phyloP scores from a whole-genome alignment of 345 rosid genomes.

The Citrus unshiu region DNA sequence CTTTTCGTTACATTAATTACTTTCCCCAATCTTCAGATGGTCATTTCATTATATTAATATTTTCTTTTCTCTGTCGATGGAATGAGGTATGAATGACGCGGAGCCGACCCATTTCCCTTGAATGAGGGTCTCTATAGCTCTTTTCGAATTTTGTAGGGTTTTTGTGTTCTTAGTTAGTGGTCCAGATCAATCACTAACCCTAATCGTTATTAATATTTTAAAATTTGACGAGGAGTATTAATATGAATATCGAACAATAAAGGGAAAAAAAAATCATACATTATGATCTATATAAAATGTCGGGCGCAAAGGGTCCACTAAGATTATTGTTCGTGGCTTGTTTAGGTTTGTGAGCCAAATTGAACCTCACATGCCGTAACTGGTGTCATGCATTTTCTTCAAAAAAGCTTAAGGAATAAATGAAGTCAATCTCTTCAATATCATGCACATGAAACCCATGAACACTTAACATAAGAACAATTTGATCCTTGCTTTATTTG shows the following conservation, averaged over 20 bases:
- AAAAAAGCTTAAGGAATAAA: neutral
- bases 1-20: conserved; percentile 5
- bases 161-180: conserved; percentile 24
- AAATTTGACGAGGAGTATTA: neutral
- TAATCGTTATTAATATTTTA: conserved; percentile 12
- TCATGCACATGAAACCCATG: conserved; percentile 26
- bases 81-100: conserved; percentile 37
- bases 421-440: conserved; percentile 3
- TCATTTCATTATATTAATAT: neutral
- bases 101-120: conserved; percentile 42
- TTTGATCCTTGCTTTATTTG: neutral
- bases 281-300: conserved; percentile 23
- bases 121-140: conserved; percentile 34
- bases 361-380: conserved; percentile 13
- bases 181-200: conserved; percentile 17
- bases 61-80: neutral
- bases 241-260: conserved; percentile 1
- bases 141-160: conserved; percentile 28
- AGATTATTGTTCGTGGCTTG: conserved; percentile 17
- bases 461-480: neutral
- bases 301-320: conserved; percentile 33
- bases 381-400: neutral
- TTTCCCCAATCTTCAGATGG: neutral
- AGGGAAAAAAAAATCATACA: neutral
- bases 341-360: conserved; percentile 11